Base-by-base conservation (phyloP, 805 yeast species). In the Ogataea paraovalis region DNA sequence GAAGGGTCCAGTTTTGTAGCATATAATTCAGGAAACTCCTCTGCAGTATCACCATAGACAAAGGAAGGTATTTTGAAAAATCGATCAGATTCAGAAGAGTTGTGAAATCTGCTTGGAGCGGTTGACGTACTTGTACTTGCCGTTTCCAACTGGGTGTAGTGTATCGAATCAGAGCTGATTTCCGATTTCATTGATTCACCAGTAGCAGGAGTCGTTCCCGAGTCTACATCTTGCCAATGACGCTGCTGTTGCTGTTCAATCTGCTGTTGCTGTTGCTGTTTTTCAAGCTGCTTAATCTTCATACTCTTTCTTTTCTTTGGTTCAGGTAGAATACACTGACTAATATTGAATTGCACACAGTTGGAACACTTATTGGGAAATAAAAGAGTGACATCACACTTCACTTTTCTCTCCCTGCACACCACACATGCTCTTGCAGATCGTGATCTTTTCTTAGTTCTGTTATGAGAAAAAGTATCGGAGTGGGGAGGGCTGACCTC, bases 361-460 rank as follows among this genome's bases (percentile, higher is more conserved):
- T 85, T 85, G 20, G 90, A 76, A 57, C 87, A 81, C 43, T 52
- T 55, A 2, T 44, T 49, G 0, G 85, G 86, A 58, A 72, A 70
- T 46, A 69, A 75, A 30, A 64, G 62, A 13, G 72, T 84, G 12
- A 85, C 87, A 59, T 83, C 88, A 66, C 95, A 86, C 32, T 90
- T 76, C n/a, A 86, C 94, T 57, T 86, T 86, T 32, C 94, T 71
- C 7, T 83, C 76, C 46, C 88, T 81, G 59, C 94, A 87, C n/a
- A 85, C 85, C 37, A 79, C 75, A 60, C 94, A 85, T 2, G 91
- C 92, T 41, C 87, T 66, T 8, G 85, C 69, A 0, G 89, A 85
- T 44, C 91, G 68, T 42, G 85, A 77, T 52, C 82, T 58, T 56
- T 78, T 43, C 34, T 42, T n/a, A n/a, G n/a, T 39, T 33, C 39